Evolutionary conservation across 2,329 filamentous ascomycete genomes (phyloP), one percentile per base, ranked within the genome.

Genomic region (Cercospora nicotianae): DNA sequence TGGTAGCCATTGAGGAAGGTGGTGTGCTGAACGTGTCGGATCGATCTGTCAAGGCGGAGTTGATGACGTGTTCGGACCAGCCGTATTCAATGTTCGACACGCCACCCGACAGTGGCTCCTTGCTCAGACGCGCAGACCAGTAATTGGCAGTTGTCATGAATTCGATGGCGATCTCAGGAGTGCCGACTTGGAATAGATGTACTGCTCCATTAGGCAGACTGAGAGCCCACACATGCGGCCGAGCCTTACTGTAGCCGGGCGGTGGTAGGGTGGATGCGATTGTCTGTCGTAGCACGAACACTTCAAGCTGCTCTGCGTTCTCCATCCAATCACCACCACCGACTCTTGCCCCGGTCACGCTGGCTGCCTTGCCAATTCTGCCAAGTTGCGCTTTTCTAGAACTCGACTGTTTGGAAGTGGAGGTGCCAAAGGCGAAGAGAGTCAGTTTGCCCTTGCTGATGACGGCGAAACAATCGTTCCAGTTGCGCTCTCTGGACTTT

Each of bases 321-420:
- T 97, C 94, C 79, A 94, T 94, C 95, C 95, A 99, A 79, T 99
- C 98, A 26, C 95, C 95, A 69, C 95, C 95, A 72, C 95, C 95
- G 2, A 98, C 95, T 6, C 91, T 86, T 30, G 89, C 87, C 12
- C 87, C 89, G 23, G 83, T 82, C 42, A 81, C 78, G 63, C 75
- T 77, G 8, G 77, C 72, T n/a, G 77, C 75, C 36, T 75, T 76
- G 39, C 75, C 72, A 31, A 58, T 60, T 63, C 72, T 76, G 55
- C 67, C 62, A 51, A 70, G 70, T 45, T 81, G 80, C 62, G 85
- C 83, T 8, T 77, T 75, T 42, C 75, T 72, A 31, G 74, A 73
- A 18, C 74, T 63, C 3, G 77, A 74, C 30, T 73, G 75, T 76
- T 87, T 88, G 1, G 53, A 57, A 70, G 83, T 83, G 53, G 89